phyloP scores from a whole-genome alignment of 768 basidiomycete genomes.

The Mycena leptocephala region DNA sequence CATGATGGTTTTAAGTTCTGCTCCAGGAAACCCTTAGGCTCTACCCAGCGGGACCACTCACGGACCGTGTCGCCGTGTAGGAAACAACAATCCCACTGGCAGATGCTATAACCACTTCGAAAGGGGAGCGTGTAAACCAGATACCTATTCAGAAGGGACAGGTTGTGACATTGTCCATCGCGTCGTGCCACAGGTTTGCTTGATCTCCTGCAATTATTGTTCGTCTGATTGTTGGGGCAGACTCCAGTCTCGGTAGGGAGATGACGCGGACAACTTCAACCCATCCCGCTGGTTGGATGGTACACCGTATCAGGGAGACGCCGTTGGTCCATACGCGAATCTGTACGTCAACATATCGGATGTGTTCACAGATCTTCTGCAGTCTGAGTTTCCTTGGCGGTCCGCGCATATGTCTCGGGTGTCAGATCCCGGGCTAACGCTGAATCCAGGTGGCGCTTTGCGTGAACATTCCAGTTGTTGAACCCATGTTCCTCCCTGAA shows the following conservation, averaged over 20 bases:
- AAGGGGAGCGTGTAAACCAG: neutral
- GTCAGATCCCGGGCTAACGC: neutral
- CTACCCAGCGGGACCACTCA: slow-evolving; percentile 9
- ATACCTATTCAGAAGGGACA: slow-evolving; percentile 26
- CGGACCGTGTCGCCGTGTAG: slow-evolving; percentile 16
- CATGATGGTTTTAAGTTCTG: neutral
- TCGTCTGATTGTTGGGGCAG: neutral
- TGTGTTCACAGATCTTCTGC: neutral
- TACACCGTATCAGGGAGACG: neutral
- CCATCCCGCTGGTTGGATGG: slow-evolving; percentile 18
- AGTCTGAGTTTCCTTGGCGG: slow-evolving; percentile 19
- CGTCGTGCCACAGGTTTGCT: slow-evolving; percentile 20
- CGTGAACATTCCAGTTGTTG: neutral
- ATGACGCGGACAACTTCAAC: slow-evolving; percentile 17
- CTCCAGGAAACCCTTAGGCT: slow-evolving; percentile 23
- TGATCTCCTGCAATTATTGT: neutral
- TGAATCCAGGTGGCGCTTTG: neutral
- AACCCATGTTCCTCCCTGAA: neutral
- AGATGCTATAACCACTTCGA: neutral
- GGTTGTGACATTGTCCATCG: neutral
- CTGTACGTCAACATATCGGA: neutral
- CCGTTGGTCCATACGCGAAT: slow-evolving; percentile 28
- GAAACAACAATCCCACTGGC: slow-evolving; percentile 15
- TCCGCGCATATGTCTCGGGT: slow-evolving; percentile 14
- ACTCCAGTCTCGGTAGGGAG: slow-evolving; percentile 8